A percentile compares a stretch with the other conserved stretches of the same genome.
These are phyloP conservation scores for Cadophora gregata DNA, from an alignment of 2,329 filamentous ascomycete genomes.

Conservation along the genomic window DNA sequence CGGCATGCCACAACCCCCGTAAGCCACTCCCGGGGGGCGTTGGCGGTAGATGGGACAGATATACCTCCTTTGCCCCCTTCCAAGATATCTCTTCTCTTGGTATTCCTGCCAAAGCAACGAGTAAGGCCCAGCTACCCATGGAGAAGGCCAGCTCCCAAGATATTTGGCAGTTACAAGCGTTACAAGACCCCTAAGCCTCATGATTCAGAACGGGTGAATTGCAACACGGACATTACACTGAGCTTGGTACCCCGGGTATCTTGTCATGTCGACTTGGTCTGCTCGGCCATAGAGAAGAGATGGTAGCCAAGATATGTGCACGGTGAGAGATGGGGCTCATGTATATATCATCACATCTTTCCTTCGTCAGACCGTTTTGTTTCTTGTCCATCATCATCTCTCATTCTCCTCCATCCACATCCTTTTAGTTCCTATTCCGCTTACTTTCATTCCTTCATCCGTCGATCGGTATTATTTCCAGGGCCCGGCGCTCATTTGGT, in stretches of 20 bases:
- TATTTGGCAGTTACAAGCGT: slow-evolving; percentile 17
- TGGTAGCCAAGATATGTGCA: slow-evolving; percentile 8
- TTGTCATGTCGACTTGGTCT: neutral
- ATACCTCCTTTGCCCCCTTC: slow-evolving; percentile 9
- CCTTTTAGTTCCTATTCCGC: slow-evolving; percentile 7
- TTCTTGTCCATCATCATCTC: slow-evolving; percentile 14
- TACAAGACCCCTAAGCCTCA: slow-evolving; percentile 8
- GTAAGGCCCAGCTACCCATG: neutral
- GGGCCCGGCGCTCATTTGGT: slow-evolving; percentile 17
- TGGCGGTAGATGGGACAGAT: slow-evolving; percentile 16
- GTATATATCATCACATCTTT: slow-evolving; percentile 10
- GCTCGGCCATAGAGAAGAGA: neutral
- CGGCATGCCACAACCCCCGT: slow-evolving; percentile 4
- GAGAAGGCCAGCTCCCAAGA: slow-evolving; percentile 9
- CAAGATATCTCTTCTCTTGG: slow-evolving; percentile 13
- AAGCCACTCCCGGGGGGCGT: neutral
- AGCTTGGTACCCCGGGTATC: neutral
- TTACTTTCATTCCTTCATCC: slow-evolving; percentile 15
- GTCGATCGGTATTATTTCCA: slow-evolving; percentile 20
- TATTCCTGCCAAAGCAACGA: slow-evolving; percentile 15
- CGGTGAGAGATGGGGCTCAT: neutral
- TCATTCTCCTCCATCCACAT: slow-evolving; percentile 6
- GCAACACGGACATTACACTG: slow-evolving; percentile 10
- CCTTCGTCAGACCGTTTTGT: slow-evolving; percentile 18
- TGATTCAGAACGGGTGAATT: slow-evolving; percentile 8